Evolutionary conservation across 2,329 filamentous ascomycete genomes (phyloP).

Genomic region (Hypoxylon sp.): DNA sequence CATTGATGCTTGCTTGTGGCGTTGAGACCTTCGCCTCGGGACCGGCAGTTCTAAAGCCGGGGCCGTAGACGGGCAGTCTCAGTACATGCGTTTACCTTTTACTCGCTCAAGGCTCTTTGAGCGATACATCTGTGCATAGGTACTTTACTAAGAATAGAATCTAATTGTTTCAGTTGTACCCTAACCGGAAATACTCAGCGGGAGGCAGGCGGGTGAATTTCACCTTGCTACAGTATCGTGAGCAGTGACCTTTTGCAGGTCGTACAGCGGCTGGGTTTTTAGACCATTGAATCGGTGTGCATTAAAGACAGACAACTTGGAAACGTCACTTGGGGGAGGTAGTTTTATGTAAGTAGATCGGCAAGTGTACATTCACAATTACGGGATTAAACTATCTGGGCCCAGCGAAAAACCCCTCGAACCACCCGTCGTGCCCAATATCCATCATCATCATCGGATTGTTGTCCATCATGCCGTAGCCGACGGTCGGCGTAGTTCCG

Average conservation of each 20-base stretch:
- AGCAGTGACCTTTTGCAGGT: neutral
- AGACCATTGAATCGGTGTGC: neutral
- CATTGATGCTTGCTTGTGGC: neutral
- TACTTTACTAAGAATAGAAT: too few species aligned
- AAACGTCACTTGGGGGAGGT: too few species aligned
- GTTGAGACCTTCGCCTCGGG: neutral
- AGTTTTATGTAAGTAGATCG: neutral
- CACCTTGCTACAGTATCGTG: too few species aligned
- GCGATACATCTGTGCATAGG: neutral
- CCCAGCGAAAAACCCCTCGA: constrained; percentile 13
- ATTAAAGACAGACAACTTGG: too few species aligned
- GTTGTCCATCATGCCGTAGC: neutral
- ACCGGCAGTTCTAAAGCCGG: neutral
- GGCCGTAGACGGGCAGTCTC: too few species aligned
- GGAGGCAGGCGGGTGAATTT: too few species aligned
- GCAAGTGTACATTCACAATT: neutral
- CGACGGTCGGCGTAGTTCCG: neutral
- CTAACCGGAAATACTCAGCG: too few species aligned
- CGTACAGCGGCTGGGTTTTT: neutral
- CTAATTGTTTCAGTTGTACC: too few species aligned
- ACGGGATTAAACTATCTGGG: constrained; percentile 3
- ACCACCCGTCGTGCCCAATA: constrained; percentile 15
- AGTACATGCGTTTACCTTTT: too few species aligned
- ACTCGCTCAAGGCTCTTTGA: too few species aligned
- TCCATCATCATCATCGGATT: constrained; percentile 16